Base-by-base conservation (phyloP, 441 rosid species). In the Pelargonium citronellum region DNA sequence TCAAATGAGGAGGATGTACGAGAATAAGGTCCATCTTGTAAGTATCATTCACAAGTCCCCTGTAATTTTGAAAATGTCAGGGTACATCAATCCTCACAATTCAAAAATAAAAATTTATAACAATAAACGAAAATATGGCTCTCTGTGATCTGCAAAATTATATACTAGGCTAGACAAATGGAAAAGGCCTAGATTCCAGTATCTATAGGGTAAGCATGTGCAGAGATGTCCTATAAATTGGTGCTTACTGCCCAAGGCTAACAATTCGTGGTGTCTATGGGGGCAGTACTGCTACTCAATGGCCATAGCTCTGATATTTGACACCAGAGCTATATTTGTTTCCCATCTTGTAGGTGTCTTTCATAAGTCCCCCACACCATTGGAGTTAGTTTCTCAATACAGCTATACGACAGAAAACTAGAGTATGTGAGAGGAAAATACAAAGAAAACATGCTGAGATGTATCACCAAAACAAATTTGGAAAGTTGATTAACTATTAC, bases 21-120 rank as follows among this genome's bases (percentile, higher is more conserved):
- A 94, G 99, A 82, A 91, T 89, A 19, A 91, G 88, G 74, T 94
- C 99, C 96, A 87, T 90, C 89, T 78, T 90, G 87, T 91, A 94
- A 6, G 97, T 94, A 79, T 94, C 99, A 71, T 94, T 94, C 67
- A 89, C 87, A 64, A 94, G 83, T 64, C 97, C 99, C 99, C 99
- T 94, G 89, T 1, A 61, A 67, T 69, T 79, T 73, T 17, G 17
- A 73, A 75, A 12, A 46, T 27, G 24, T 24, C 53, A 57, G 41
- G 49, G 20, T 39, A 27, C 49, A 55, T 72, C 41, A 43, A n/a
- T 12, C 16, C 15, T 51, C 17, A 51, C 58, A 73, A 16, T 41
- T 53, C 24, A 51, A 51, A n/a, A 51, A 51, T 51, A 61, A 49
- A 11, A 49, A 49, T n/a, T 49, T 11, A 30, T 37, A 19, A 11